Evolutionary conservation across 2,329 filamentous ascomycete species (phyloP).

Genomic region (Paracorniculantispora psalliotae): DNA sequence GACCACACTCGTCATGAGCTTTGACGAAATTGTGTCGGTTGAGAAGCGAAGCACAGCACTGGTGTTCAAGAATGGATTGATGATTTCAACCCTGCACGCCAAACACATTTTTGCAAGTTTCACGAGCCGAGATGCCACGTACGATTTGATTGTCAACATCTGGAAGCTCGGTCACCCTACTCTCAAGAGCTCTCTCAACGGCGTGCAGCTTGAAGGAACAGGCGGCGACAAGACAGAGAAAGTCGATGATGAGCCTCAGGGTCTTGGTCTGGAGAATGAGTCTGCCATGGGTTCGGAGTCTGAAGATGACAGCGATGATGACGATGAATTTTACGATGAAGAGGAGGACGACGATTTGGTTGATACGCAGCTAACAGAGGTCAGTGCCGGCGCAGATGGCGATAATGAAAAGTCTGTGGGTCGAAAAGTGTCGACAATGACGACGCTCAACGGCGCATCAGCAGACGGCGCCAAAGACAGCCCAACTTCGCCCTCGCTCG

Average conservation of each 20-base stretch:
- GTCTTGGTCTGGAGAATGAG: conserved; percentile 27
- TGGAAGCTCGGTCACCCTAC: conserved; percentile 97
- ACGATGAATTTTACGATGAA: conserved; percentile 74
- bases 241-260: conserved; percentile 48
- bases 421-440: conserved; percentile 65
- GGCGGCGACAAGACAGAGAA: conserved; percentile 92
- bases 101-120: conserved; percentile 96
- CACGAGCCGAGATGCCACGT: conserved; percentile 89
- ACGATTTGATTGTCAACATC: conserved; percentile 94
- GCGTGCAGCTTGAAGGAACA: conserved; percentile 73
- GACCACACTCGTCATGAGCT: conserved; percentile 94
- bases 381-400: conserved; percentile 34
- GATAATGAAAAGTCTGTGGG: conserved; percentile 56
- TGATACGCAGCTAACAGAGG: conserved; percentile 44
- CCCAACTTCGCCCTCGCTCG: conserved; percentile 35
- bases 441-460: conserved; percentile 37
- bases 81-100: conserved; percentile 92
- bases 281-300: conserved; percentile 51
- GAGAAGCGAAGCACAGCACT: conserved; percentile 96
- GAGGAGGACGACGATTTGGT: conserved; percentile 74
- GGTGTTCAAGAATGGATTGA: conserved; percentile 94
- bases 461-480: conserved; percentile 48
- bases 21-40: conserved; percentile 94
- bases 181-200: conserved; percentile 84
- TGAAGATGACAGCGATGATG: conserved; percentile 63